Evolutionary conservation across 177 flowering plant species (phyloP).

Genomic region (Telopea speciosissima): DNA sequence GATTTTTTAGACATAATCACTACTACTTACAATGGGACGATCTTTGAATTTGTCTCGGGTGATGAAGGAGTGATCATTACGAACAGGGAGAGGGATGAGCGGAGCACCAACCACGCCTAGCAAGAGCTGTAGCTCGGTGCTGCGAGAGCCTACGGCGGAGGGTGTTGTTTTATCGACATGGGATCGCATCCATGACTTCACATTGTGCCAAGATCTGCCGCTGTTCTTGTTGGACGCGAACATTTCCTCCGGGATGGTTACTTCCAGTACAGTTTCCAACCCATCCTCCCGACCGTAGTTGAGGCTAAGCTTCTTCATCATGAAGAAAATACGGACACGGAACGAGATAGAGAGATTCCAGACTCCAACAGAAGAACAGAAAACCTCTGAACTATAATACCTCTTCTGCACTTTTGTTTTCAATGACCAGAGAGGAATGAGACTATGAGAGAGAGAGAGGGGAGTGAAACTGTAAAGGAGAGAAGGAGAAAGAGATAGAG

Average conservation of each 20-base stretch:
- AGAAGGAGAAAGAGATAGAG: too few species aligned
- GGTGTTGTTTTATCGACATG: constrained; percentile 21
- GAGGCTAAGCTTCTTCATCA: constrained; percentile 85
- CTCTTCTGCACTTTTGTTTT: background rate
- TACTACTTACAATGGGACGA: constrained; percentile 58
- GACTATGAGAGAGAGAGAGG: too few species aligned
- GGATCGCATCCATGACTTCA: constrained; percentile 58
- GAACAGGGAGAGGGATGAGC: constrained; percentile 61
- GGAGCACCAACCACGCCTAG: constrained; percentile 89
- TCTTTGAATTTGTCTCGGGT: constrained; percentile 41
- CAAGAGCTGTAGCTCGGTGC: constrained; percentile 65
- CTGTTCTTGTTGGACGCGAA: constrained; percentile 27
- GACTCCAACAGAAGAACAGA: background rate
- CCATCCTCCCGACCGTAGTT: constrained; percentile 70
- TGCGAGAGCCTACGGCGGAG: constrained; percentile 21
- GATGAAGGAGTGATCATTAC: constrained; percentile 24
- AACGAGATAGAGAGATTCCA: background rate
- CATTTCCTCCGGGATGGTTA: constrained; percentile 87
- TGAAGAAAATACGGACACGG: background rate
- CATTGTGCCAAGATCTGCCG: constrained; percentile 37
- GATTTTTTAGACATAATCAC: too few species aligned
- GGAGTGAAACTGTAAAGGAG: background rate
- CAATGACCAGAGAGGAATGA: background rate
- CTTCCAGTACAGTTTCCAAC: constrained; percentile 82
- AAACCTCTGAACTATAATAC: background rate